A percentile compares a stretch with the other conserved stretches of the same genome.
These are phyloP conservation scores for Cladophialophora yegresii DNA, from an alignment of 2,329 filamentous ascomycete species.

Conservation along the genomic window DNA sequence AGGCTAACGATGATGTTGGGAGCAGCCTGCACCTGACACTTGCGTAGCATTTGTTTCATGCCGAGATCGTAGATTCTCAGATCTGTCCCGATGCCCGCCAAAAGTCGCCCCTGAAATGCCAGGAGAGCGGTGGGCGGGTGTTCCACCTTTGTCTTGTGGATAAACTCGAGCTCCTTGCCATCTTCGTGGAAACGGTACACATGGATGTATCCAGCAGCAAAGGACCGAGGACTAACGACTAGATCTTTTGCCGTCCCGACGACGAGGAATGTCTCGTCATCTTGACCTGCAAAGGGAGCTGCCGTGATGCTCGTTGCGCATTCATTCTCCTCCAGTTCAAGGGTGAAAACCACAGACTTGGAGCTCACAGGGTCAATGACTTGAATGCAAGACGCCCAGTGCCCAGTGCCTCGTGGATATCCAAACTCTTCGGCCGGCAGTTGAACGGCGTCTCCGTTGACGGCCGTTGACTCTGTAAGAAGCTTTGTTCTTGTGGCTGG, in stretches of 20 bases:
- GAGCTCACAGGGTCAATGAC: constrained; percentile 79
- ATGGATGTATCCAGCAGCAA: constrained; percentile 79
- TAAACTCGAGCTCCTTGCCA: constrained; percentile 86
- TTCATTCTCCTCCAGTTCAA: constrained; percentile 87
- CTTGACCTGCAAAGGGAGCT: constrained; percentile 83
- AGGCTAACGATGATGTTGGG: constrained; percentile 84
- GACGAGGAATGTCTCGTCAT: constrained; percentile 86
- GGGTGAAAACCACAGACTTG: constrained; percentile 71
- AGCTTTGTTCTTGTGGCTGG: constrained; percentile 74
- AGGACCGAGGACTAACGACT: constrained; percentile 73
- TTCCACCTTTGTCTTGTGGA: constrained; percentile 93
- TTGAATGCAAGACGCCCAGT: constrained; percentile 96
- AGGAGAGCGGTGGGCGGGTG: constrained; percentile 86
- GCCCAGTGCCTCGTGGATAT: constrained; percentile 76
- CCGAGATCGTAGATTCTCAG: constrained; percentile 90
- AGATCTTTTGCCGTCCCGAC: constrained; percentile 94
- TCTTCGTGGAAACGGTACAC: constrained; percentile 87
- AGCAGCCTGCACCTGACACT: constrained; percentile 77
- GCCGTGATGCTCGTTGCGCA: constrained; percentile 83
- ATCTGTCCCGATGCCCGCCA: constrained; percentile 80
- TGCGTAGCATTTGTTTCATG: constrained; percentile 87
- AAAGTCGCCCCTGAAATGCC: constrained; percentile 86
- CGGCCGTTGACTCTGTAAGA: constrained; percentile 68
- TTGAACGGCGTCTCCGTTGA: constrained; percentile 70
- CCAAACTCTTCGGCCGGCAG: constrained; percentile 83